A percentile compares a stretch with the other conserved stretches of the same genome.
phyloP scores from a whole-genome alignment of 345 rosid genomes.

The Mallotus nudiflorus region DNA sequence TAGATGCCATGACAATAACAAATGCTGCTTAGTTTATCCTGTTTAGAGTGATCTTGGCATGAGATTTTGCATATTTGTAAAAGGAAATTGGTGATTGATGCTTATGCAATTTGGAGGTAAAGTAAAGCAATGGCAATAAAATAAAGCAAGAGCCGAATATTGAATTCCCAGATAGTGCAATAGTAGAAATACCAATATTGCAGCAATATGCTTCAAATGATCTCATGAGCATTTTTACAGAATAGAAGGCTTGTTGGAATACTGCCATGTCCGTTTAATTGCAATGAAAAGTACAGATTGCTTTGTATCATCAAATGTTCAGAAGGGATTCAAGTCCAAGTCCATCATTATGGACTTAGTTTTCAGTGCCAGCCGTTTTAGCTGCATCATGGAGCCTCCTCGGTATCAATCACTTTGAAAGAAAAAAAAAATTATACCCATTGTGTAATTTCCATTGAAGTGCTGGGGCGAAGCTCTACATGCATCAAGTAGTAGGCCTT shows the following conservation, averaged over 20 bases:
- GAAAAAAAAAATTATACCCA: background rate
- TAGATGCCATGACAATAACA: background rate
- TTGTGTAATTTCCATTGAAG: constrained; percentile 13
- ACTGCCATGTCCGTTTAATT: background rate
- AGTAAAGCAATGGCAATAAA: constrained; percentile 25
- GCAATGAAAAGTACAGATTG: constrained; percentile 1
- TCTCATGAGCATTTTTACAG: constrained; percentile 48
- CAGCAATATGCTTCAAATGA: constrained; percentile 48
- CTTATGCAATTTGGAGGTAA: no score
- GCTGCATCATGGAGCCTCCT: constrained; percentile 8
- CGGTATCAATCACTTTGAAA: constrained; percentile 4
- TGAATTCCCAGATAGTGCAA: constrained; percentile 41
- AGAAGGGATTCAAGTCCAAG: constrained; percentile 14
- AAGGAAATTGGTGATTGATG: no score
- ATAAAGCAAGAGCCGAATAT: constrained; percentile 55
- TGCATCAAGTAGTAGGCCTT: constrained; percentile 9
- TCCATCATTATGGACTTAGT: constrained; percentile 15
- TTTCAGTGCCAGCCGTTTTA: background rate
- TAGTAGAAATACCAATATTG: constrained; percentile 34
- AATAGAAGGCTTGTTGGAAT: constrained; percentile 25
- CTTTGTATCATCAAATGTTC: background rate
- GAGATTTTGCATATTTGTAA: background rate
- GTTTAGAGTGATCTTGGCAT: background rate
- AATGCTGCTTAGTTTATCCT: background rate
- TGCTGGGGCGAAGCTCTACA: constrained; percentile 14